phyloP scores from a whole-genome alignment of 306 rosid genomes.

The Arachis stenosperma region DNA sequence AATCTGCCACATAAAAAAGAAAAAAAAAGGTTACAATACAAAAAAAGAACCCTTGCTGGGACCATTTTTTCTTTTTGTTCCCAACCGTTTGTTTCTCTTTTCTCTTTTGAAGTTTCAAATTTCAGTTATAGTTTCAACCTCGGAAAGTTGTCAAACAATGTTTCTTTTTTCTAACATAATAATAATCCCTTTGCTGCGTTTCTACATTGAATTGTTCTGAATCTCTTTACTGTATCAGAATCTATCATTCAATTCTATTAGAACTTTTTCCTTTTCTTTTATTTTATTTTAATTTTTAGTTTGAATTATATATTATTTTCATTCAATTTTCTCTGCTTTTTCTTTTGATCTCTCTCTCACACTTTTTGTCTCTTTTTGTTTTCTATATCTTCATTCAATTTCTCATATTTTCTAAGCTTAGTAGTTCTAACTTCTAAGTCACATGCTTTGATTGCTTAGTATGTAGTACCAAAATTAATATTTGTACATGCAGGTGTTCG shows the following conservation, averaged over 20 bases:
- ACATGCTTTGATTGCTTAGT: conserved; percentile 35
- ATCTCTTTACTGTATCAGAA: conserved; percentile 30
- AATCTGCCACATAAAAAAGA: conserved; percentile 41
- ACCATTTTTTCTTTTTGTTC: conserved; percentile 51
- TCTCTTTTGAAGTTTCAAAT: conserved; percentile 47
- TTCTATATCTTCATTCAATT: conserved; percentile 37
- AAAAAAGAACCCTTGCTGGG: conserved; percentile 43
- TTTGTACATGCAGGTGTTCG: conserved; percentile 54
- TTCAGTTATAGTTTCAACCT: conserved; percentile 46
- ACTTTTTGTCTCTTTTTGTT: conserved; percentile 34
- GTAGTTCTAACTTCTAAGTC: conserved; percentile 13
- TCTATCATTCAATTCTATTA: conserved; percentile 32
- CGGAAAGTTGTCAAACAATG: conserved; percentile 38
- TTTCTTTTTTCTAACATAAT: conserved; percentile 26
- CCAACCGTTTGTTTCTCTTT: conserved; percentile 44
- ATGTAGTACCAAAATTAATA: conserved; percentile 37
- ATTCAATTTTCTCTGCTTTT: conserved; percentile 42
- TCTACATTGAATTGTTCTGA: conserved; percentile 40
- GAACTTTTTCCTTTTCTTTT: conserved; percentile 50
- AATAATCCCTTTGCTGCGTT: conserved; percentile 43
- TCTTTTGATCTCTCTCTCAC: conserved; percentile 28
- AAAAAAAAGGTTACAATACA: conserved; percentile 46
- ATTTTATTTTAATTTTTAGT: too few relatives aligned
- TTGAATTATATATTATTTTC: too few relatives aligned
- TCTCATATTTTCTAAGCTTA: conserved; percentile 37